Evolutionary conservation across 2,329 filamentous ascomycete species (phyloP), one percentile per base, ranked within the genome.

Genomic region (Lecanicillium sp.): DNA sequence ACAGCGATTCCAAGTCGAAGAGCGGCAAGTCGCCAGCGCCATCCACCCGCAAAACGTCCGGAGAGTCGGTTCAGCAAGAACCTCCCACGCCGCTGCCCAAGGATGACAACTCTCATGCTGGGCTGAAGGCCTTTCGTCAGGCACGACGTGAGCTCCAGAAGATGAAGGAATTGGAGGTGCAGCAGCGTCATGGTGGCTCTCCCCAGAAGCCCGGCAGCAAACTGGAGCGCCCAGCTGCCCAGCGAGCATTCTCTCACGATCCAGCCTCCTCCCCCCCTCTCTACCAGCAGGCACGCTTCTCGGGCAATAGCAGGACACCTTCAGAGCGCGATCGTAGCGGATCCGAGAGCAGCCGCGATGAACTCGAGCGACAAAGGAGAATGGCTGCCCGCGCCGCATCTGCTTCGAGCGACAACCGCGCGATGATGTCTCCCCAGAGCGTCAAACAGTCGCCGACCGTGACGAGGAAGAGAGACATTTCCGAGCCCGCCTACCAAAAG

Each of bases 101-200:
- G 32, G 69, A 72, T 0, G 69, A 71, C 1, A 63, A 60, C 23
- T 54, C 71, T 7, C 72, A 78, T 49, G 71, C 73, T 2, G 78
- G 78, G 0, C 64, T 81, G 17, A 73, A 70, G 45, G 74, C 77
- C 2, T 82, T 81, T 56, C 68, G 76, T 23, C 77, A 81, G 56
- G 78, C 77, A 1, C 70, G 75, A 10, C 71, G 76, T 11, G 77
- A 81, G 48, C 63, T 81, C 14, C 77, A 80, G 54, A 73, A 66
- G 51, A 70, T 76, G 55, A 79, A 74, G 60, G 78, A 81, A 54
- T 52, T 72, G 1, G 77, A 81, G 51, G 60, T 65, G 3, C 63
- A 73, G 40, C 66, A 70, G 14, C 69, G 70, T 15, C 67, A 72
- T 49, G 64, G 69, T 23, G 46, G 57, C 56, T 12, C 60, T n/a